Evolutionary conservation across 148 eudicot genomes (phyloP), one percentile per base, ranked within the genome.

Genomic region (Pouteria glomerata): DNA sequence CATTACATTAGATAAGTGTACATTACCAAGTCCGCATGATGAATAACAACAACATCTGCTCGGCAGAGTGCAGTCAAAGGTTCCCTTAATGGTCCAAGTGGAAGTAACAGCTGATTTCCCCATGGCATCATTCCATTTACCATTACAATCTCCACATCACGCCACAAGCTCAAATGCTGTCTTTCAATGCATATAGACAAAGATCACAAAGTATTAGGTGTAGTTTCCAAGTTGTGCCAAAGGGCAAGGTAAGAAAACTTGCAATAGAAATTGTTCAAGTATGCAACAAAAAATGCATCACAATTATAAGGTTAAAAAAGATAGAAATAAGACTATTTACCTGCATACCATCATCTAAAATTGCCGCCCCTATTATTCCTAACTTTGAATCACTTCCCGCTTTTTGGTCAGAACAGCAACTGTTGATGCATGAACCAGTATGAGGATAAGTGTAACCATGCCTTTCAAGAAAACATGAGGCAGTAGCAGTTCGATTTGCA

Each of bases 271-370:
- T 39, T 24, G 73, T 23, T 56, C 51, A 19, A 21, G n/a, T 2
- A 39, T 57, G 55, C 34, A 47, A 55, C 34, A 26, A 37, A 69
- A 69, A 15, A 37, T 55, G 62, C 62, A 68, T 68, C 47, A 68
- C 52, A 44, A 66, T n/a, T 23, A 33, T 39, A 29, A 8, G 18
- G 31, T 33, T 11, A 23, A 27, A 16, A 48, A 60, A 5, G 13
- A 35, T 45, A 23, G 19, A 15, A 31, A 64, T 19, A 8, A 21
- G 12, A 77, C 8, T 45, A 24, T 39, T 64, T 70, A 94, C 98
- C 98, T 95, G 96, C 98, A 95, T 88, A 37, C 98, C 98, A 79
- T 95, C 98, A 78, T 95, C 98, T 68, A 95, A 82, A 70, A 95
- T 86, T 68, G 80, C 85, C 79, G 63, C 86, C 44, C 87, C 91